Evolutionary conservation across 805 yeast species (phyloP).

Genomic region (Sungouiozyma intestinalis): DNA sequence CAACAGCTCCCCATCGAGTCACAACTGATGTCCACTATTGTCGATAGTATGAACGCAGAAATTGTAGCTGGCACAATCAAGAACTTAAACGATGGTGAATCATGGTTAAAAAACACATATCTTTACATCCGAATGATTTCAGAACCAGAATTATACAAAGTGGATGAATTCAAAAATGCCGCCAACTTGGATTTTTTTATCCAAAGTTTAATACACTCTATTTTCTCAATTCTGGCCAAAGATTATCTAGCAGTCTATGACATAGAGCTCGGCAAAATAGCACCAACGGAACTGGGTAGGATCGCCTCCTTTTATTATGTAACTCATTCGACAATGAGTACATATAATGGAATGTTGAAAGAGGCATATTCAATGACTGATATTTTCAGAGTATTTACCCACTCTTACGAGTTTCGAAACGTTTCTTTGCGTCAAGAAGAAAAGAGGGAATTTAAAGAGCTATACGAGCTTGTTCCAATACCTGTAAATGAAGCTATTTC

Average conservation of each 20-base stretch:
- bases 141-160: constrained; percentile 62
- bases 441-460: constrained; percentile 54
- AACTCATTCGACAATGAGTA: constrained; percentile 57
- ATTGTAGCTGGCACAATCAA: constrained; percentile 61
- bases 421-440: constrained; percentile 86
- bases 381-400: constrained; percentile 62
- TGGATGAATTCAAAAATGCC: constrained; percentile 44
- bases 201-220: constrained; percentile 65
- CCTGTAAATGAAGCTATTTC: constrained; percentile 67
- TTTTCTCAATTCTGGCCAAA: constrained; percentile 47
- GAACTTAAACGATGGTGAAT: constrained; percentile 52
- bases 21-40: constrained; percentile 58
- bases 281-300: constrained; percentile 61
- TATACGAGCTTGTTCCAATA: constrained; percentile 69
- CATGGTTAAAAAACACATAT: constrained; percentile 76
- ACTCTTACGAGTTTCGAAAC: constrained; percentile 75
- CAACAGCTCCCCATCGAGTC: constrained; percentile 91
- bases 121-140: constrained; percentile 66
- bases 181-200: constrained; percentile 41
- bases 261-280: constrained; percentile 35
- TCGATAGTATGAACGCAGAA: constrained; percentile 80
- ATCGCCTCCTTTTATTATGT: constrained; percentile 85
- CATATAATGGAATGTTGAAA: constrained; percentile 51
- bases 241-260: constrained; percentile 55
- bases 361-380: constrained; percentile 65